Percentiles rank a stretch among this genome's conserved stretches.
Conservation (phyloP, 352 stramenopile species). For the Globisporangium parvum region DNA sequence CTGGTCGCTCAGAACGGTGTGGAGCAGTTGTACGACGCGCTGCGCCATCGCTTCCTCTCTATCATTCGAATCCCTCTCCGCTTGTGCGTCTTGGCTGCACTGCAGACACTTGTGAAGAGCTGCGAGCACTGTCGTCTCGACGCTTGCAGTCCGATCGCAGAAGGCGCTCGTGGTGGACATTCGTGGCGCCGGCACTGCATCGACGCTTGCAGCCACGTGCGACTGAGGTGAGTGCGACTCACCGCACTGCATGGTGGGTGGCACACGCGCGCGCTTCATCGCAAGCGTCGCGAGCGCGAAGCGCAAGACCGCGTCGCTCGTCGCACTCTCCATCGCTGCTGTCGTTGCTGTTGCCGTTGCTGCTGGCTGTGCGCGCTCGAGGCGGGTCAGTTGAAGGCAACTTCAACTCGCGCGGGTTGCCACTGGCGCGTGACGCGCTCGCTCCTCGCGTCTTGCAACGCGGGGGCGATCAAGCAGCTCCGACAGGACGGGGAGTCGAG, state of each 20-base stretch:
- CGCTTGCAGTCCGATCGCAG: neutral
- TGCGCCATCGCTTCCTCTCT: constrained; percentile 2
- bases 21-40: neutral
- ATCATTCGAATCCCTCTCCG: neutral
- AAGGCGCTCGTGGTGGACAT: too few species aligned
- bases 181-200: too few species aligned
- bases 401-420: neutral
- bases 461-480: too few species aligned
- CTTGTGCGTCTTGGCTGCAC: neutral
- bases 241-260: neutral
- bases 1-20: neutral
- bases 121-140: neutral
- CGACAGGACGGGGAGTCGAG: too few species aligned
- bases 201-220: neutral
- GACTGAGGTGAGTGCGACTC: neutral
- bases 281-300: constrained; percentile 27
- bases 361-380: too few species aligned
- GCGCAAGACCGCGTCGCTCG: constrained; percentile 15
- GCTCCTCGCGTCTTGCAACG: too few species aligned
- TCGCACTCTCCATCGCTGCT: neutral
- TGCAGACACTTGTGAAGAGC: constrained; percentile 7
- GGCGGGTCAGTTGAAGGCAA: neutral
- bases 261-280: constrained; percentile 12
- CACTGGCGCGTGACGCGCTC: too few species aligned
- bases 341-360: neutral